Conservation (phyloP, 2,329 filamentous ascomycete species). For the Ophioceras dolichostomum region DNA sequence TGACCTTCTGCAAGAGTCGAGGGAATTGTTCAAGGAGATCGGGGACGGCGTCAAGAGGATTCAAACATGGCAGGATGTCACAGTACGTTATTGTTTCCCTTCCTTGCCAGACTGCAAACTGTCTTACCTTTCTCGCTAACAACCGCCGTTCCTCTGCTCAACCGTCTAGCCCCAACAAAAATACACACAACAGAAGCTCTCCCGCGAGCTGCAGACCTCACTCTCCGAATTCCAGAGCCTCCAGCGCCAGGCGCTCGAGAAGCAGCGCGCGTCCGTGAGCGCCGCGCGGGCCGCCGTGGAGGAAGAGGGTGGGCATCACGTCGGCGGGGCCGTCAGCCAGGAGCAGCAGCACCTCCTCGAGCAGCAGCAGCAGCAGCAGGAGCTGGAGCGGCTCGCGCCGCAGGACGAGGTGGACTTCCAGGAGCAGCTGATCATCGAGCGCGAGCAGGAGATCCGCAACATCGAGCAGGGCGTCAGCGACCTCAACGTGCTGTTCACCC, state of each 20-base stretch:
- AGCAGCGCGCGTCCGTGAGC: constrained; percentile 75
- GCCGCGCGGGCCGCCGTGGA: constrained; percentile 75
- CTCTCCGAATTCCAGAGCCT: constrained; percentile 85
- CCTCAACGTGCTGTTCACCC: constrained; percentile 89
- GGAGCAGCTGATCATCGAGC: constrained; percentile 87
- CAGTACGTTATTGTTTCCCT: constrained; percentile 40
- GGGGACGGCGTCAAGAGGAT: constrained; percentile 91
- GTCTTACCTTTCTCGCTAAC: too few relatives aligned
- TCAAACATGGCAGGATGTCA: constrained; percentile 74
- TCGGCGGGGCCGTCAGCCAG: constrained; percentile 6
- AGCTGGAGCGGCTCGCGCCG: constrained; percentile 69
- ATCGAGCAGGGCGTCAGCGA: constrained; percentile 96
- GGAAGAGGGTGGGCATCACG: constrained; percentile 31
- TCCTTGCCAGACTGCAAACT: too few relatives aligned
- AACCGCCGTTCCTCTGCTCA: too few relatives aligned
- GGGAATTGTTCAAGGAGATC: constrained; percentile 77
- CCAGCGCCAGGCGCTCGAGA: constrained; percentile 84
- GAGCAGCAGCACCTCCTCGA: constrained; percentile 33
- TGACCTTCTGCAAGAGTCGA: constrained; percentile 74
- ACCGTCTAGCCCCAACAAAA: constrained; percentile 92
- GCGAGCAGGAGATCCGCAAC: constrained; percentile 91
- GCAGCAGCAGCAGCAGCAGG: constrained; percentile 56
- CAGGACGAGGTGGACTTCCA: constrained; percentile 98
- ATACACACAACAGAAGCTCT: constrained; percentile 91
- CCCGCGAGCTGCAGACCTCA: constrained; percentile 80